Base-by-base conservation (phyloP, 352 stramenopile genomes). In the Globisporangium okanoganense region DNA sequence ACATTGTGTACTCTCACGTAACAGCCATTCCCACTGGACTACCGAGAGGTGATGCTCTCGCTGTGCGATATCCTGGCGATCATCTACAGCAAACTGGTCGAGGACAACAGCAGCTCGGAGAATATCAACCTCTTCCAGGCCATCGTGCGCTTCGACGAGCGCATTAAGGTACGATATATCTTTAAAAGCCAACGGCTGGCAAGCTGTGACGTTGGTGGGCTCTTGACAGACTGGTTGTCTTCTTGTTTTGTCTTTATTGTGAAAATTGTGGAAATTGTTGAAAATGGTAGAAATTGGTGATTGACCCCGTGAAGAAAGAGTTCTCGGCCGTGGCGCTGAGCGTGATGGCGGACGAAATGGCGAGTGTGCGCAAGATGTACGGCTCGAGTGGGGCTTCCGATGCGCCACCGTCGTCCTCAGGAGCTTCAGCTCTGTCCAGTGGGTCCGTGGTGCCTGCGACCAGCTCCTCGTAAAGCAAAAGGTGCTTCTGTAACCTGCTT, bases 261-360 rank as follows among this genome's bases (percentile, higher is more conserved):
- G 31, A 36, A 36, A 36, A 40, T 40, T 43, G 38, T n/a, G 38
- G 13, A 20, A 43, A 43, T 43, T n/a, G 38, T 43, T 13, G 38
- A 7, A 31, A 50, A 49, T 47, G 20, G 31, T 63, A 92, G 83
- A 95, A 95, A 90, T 70, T 92, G 24, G 76, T 95, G 50, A 85
- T 95, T 27, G 83, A 93, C 31, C 79, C 82, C 2, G 71, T 92
- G 10, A 90, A 89, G 60, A 93, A 93, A 52, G 83, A 95, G 38
- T 90, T 92, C 54, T 82, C 78, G 5, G 71, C 68, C 0, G 75
- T 92, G 31, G 81, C 85, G 1, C 61, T 70, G 24, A 71, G 73
- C 31, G 72, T 90, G 9, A 68, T 94, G 33, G 63, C 70, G 0
- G 75, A 89, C 14, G 82, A 94, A 54, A 78, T 92, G 50, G 64